phyloP scores from a whole-genome alignment of 345 rosid genomes.

The Eucalyptus grandis region DNA sequence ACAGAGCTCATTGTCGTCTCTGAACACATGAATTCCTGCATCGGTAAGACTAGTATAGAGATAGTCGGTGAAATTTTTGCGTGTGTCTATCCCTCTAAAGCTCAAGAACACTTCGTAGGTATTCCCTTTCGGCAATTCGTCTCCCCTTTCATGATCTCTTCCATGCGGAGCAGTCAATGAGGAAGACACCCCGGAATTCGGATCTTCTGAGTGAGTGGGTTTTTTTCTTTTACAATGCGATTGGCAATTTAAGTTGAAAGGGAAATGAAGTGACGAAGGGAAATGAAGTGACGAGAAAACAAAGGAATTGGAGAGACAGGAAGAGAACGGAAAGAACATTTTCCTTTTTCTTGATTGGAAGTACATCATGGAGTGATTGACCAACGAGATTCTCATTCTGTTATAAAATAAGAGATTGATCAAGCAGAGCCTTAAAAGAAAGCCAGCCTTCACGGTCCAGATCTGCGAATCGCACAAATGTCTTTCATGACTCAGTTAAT shows the following conservation, averaged over 20 bases:
- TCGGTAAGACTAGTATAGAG: rapidly evolving
- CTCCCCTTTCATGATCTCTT: no score
- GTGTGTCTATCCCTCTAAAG: no score
- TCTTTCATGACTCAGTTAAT: neutral
- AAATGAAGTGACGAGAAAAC: neutral
- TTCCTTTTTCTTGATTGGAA: neutral
- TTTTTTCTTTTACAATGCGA: neutral
- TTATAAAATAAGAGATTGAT: neutral
- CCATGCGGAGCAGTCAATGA: no score
- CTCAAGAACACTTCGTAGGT: no score
- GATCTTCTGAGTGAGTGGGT: no score
- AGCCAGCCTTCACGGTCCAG: neutral
- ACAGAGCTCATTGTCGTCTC: no score
- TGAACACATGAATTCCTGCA: no score
- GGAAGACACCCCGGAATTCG: no score
- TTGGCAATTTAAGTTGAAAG: neutral
- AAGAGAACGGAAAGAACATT: neutral
- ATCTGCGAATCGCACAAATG: neutral
- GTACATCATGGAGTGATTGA: neutral
- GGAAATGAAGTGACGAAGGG: neutral
- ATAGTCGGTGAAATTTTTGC: no score
- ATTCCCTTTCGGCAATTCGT: no score
- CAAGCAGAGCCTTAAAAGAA: neutral
- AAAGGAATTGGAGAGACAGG: neutral
- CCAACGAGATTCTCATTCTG: neutral